Percentiles rank a stretch among this genome's conserved stretches.
Evolutionary conservation across 352 stramenopile species (phyloP).

Genomic region (Nothophytophthora sp.): DNA sequence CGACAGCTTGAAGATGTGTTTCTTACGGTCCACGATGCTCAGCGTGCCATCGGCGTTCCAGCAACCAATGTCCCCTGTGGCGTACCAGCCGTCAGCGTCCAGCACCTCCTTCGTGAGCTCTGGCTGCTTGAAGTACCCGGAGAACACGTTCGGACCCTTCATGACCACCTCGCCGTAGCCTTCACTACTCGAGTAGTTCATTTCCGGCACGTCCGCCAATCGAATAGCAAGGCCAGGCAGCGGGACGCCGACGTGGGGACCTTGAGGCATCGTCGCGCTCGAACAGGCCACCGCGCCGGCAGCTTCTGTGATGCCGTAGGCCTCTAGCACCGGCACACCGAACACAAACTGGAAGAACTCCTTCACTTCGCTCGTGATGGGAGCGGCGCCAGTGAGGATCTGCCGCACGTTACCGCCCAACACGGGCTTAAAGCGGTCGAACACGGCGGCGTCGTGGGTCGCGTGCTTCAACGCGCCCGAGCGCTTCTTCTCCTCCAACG

Average conservation of each 20-base stretch:
- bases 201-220: conserved; percentile 94
- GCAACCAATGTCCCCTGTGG: conserved; percentile 95
- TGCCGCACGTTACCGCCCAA: conserved; percentile 88
- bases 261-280: conserved; percentile 24
- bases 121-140: conserved; percentile 94
- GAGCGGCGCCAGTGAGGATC: conserved; percentile 93
- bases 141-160: conserved; percentile 77
- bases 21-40: conserved; percentile 87
- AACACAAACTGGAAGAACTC: conserved; percentile 95
- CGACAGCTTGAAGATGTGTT: conserved; percentile 93
- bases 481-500: conserved; percentile 44
- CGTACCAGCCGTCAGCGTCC: conserved; percentile 92
- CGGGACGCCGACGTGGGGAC: conserved; percentile 91
- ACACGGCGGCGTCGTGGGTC: conserved; percentile 94
- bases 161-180: conserved; percentile 75
- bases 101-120: conserved; percentile 90
- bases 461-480: conserved; percentile 35
- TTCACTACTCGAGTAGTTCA: conserved; percentile 89
- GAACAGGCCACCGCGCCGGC: conserved; percentile 29
- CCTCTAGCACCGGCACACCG: conserved; percentile 90
- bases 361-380: conserved; percentile 91
- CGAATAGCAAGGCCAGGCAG: conserved; percentile 83
- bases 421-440: conserved; percentile 91
- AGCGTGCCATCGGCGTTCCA: conserved; percentile 92
- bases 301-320: conserved; percentile 94